Percentiles rank a stretch among this genome's conserved stretches.
These are phyloP conservation scores for Porcisia hertigi DNA, from an alignment of 208 protist genomes.

Conservation along the genomic window DNA sequence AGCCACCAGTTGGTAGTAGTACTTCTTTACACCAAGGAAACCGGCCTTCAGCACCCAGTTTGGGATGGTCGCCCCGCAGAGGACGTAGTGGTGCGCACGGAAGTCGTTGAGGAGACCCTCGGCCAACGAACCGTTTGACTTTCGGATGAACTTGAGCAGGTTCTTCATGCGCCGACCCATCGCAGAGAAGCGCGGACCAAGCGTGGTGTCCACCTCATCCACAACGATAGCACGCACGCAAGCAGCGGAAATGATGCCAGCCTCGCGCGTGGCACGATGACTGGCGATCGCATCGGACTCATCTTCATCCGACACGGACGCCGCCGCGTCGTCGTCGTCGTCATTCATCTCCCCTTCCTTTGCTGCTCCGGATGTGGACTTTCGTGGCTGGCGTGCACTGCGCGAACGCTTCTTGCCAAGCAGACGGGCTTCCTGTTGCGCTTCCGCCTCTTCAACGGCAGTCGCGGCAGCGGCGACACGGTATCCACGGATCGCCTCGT, in stretches of 20 bases:
- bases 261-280: constrained; percentile 5
- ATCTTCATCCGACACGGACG: constrained; percentile 26
- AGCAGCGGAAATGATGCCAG: constrained; percentile 34
- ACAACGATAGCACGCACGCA: constrained; percentile 82
- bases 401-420: constrained; percentile 29
- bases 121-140: constrained; percentile 74
- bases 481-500: constrained; percentile 76
- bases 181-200: constrained; percentile 87
- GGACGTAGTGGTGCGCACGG: constrained; percentile 89
- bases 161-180: constrained; percentile 88
- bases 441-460: constrained; percentile 45
- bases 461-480: constrained; percentile 34
- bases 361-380: neutral
- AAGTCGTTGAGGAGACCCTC: constrained; percentile 75
- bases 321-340: constrained; percentile 14
- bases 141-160: constrained; percentile 74
- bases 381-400: neutral
- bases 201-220: constrained; percentile 89
- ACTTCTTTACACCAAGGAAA: constrained; percentile 92
- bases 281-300: constrained; percentile 29
- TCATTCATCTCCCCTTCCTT: constrained; percentile 17
- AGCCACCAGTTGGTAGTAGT: constrained; percentile 88
- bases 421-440: constrained; percentile 16
- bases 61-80: constrained; percentile 90
- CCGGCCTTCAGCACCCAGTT: constrained; percentile 92